phyloP scores from a whole-genome alignment of 2,329 filamentous ascomycete genomes.

The Aspergillus sp. region DNA sequence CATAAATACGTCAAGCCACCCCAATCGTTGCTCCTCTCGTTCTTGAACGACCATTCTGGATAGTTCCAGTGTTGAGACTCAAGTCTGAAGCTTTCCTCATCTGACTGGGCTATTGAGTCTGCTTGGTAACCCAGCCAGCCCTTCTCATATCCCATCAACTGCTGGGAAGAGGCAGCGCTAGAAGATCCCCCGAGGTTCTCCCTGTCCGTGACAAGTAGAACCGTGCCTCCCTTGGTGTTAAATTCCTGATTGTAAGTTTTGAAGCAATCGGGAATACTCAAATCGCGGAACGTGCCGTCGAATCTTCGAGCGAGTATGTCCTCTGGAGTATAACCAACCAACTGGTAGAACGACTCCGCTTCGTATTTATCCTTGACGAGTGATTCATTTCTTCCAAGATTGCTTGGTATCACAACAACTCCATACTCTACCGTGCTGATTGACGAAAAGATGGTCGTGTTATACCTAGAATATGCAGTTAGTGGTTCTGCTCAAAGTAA shows the following conservation, averaged over 20 bases:
- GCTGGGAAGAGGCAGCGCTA: no score
- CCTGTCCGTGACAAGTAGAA: not conserved
- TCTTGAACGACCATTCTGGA: not conserved
- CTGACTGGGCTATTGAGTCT: no score
- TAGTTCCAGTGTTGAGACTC: not conserved
- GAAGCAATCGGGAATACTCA: not conserved
- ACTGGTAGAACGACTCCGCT: not conserved
- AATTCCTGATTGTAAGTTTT: not conserved
- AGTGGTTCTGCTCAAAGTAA: not conserved
- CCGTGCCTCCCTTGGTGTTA: not conserved
- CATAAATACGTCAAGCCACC: not conserved
- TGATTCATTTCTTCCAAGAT: not conserved
- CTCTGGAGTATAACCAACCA: not conserved
- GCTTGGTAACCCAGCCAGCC: no score
- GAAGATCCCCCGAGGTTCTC: not conserved
- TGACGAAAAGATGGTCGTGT: conserved; percentile 3
- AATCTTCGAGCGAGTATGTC: not conserved
- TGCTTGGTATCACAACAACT: not conserved
- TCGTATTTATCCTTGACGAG: not conserved
- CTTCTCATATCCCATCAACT: no score
- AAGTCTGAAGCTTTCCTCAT: no score
- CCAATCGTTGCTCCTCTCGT: not conserved
- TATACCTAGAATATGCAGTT: not conserved
- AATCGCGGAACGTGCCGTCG: not conserved
- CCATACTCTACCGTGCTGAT: conserved; percentile 2